These are phyloP conservation scores for Aspergillus calidoustus DNA, from an alignment of 2,329 filamentous ascomycete species.

Conservation along the genomic window DNA sequence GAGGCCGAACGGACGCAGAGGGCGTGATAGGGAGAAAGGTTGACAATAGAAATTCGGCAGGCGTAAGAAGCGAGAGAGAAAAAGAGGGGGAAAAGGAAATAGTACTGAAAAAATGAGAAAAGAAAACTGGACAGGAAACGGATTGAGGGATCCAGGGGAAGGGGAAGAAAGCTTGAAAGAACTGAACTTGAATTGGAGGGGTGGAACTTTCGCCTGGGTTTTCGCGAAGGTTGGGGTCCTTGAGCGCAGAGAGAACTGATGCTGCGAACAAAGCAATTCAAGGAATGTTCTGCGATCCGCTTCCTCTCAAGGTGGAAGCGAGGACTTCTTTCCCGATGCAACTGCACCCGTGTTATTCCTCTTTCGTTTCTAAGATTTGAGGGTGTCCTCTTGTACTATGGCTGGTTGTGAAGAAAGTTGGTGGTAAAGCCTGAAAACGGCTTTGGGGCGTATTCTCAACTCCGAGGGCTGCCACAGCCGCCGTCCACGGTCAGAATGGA, in stretches of 20 bases:
- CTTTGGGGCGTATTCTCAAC: constrained; percentile 17
- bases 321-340: neutral
- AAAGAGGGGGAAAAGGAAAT: constrained; percentile 19
- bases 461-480: constrained; percentile 6
- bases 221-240: constrained; percentile 25
- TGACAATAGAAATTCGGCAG: constrained; percentile 16
- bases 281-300: constrained; percentile 19
- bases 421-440: constrained; percentile 23
- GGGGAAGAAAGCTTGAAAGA: constrained; percentile 17
- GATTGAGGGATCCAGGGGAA: constrained; percentile 20
- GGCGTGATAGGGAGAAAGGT: constrained; percentile 16
- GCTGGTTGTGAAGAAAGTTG: constrained; percentile 16
- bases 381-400: neutral
- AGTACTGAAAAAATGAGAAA: constrained; percentile 7
- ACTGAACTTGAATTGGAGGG: constrained; percentile 20
- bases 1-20: constrained; percentile 14
- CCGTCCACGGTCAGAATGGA: neutral
- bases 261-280: constrained; percentile 27
- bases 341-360: constrained; percentile 2
- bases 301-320: neutral
- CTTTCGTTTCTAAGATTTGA: constrained; percentile 4
- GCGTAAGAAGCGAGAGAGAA: constrained; percentile 9
- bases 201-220: constrained; percentile 19
- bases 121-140: constrained; percentile 9
- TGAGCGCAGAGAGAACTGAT: constrained; percentile 12